Conservation (phyloP, 805 yeast species). For the Candida germanica region DNA sequence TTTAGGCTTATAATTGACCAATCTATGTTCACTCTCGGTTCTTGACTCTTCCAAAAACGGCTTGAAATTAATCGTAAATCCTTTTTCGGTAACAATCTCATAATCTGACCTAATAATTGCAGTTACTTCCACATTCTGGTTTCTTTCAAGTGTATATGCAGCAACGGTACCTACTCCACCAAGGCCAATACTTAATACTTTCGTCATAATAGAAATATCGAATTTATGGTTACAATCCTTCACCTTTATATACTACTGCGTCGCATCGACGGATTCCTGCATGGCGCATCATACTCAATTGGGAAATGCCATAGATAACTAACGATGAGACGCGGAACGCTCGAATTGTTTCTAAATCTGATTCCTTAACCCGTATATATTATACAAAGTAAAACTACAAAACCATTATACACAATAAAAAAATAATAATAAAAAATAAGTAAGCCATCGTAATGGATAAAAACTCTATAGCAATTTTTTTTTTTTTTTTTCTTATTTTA, state of each 20-base stretch:
- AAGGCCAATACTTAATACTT: slow-evolving; percentile 29
- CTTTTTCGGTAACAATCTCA: slow-evolving; percentile 22
- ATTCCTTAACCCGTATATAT: slow-evolving; percentile 3
- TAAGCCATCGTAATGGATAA: too few species aligned
- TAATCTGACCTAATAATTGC: slow-evolving; percentile 32
- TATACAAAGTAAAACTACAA: slow-evolving; percentile 6
- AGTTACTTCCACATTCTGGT: slow-evolving; percentile 24
- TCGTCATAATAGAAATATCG: too few species aligned
- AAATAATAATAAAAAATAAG: background rate
- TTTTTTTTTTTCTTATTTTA: too few species aligned
- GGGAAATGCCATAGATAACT: slow-evolving; percentile 1
- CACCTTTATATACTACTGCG: too few species aligned
- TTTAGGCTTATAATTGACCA: slow-evolving; percentile 23
- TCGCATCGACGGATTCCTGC: background rate
- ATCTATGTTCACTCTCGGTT: slow-evolving; percentile 14
- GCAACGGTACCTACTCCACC: slow-evolving; percentile 39
- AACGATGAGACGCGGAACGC: too few species aligned
- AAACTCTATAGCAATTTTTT: too few species aligned
- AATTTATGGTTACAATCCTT: background rate
- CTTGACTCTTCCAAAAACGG: slow-evolving; percentile 22
- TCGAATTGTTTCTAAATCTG: too few species aligned
- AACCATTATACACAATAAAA: slow-evolving; percentile 4
- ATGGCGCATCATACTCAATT: background rate
- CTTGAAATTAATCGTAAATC: slow-evolving; percentile 27
- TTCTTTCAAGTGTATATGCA: slow-evolving; percentile 26